phyloP scores from a whole-genome alignment of 148 eudicot species.

The Camellia japonica region DNA sequence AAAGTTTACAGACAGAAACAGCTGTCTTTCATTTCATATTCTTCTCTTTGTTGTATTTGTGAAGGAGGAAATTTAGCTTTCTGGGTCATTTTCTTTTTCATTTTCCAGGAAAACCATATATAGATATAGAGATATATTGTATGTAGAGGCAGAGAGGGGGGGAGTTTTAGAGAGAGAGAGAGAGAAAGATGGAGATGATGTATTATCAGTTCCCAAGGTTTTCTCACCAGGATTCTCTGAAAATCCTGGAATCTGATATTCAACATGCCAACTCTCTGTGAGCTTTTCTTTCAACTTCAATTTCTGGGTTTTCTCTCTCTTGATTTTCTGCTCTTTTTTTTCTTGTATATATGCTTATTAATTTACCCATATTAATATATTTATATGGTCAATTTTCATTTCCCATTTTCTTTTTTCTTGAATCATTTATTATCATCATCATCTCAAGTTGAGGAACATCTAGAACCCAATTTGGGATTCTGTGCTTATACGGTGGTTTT shows the following conservation, averaged over 20 bases:
- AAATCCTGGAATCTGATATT: slow-evolving; percentile 75
- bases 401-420: no score
- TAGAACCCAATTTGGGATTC: neutral
- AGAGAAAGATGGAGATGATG: slow-evolving; percentile 59
- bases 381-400: no score
- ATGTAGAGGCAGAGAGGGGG: no score
- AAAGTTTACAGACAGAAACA: neutral
- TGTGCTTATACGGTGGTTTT: neutral
- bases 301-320: neutral
- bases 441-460: neutral
- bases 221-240: slow-evolving; percentile 64
- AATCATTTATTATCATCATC: neutral
- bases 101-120: neutral
- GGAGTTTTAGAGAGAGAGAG: neutral
- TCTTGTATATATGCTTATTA: no score
- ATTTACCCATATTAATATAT: no score
- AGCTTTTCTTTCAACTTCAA: slow-evolving; percentile 19
- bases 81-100: neutral
- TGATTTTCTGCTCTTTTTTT: neutral
- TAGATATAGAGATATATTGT: neutral
- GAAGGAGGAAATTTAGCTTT: no score
- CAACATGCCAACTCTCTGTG: slow-evolving; percentile 83
- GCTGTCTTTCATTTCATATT: no score
- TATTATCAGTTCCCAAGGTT: slow-evolving; percentile 56
- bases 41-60: no score